Base-by-base conservation (phyloP, 1,139 yeast genomes). In the Candida mesenterica region DNA sequence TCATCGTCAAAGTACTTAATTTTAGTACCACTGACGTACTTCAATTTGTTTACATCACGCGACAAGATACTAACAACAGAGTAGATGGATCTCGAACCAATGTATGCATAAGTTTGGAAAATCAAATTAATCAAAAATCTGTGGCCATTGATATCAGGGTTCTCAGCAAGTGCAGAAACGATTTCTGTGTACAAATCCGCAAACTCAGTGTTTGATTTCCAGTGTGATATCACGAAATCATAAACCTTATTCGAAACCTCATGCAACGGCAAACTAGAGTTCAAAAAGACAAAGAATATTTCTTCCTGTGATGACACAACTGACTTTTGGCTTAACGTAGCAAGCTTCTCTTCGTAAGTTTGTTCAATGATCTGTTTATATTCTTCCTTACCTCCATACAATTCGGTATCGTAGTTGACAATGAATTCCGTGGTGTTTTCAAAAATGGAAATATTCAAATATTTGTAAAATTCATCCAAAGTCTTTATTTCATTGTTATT, bases 51-150 rank as follows among this genome's bases (percentile, higher is more conserved):
- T 24, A 69, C 61, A 36, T 81, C 75, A 41, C 81, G 74, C 28
- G 73, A 70, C 41, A 88, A 68, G 55, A 85, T 81, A 47, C 79
- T 79, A 36, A 80, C 82, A 28, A 89, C 89, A 39, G 95, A 95
- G 16, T 95, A 86, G 31, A 90, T 74, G 0, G 97, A 89, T 54
- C 97, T 76, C 31, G 88, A 83, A 17, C 97, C 97, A 42, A 89
- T 80, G 50, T 80, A 82, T 32, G 94, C 85, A 38, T 88, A 72
- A 0, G 85, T 72, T 52, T 87, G 90, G 46, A 83, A 71, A 16
- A 89, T 61, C 18, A 86, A 62, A 24, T 83, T 77, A 28, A 83
- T 67, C 28, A 79, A 56, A 41, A 81, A 72, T 59, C 46, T 72
- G 65, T 46, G 76, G 43, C 53, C 52, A 38, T 65, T 52, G 15